Evolutionary conservation across 176 grass and related monocot species (phyloP).

Genomic region (Calamus simplicifolius): DNA sequence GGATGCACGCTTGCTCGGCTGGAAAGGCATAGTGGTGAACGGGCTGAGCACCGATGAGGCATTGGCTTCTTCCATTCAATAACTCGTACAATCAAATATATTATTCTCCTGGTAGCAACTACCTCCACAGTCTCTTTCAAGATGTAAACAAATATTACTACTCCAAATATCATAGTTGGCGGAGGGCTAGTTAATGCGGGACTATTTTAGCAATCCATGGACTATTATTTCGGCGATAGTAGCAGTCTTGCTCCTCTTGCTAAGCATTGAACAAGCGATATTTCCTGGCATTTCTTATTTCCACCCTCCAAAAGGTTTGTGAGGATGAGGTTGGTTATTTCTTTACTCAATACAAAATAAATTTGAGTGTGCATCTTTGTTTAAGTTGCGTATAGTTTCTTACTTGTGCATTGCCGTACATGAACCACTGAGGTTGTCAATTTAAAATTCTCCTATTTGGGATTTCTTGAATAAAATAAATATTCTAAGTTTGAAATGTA

Average conservation of each 20-base stretch:
- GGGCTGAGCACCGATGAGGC: not conserved
- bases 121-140: conserved; percentile 8
- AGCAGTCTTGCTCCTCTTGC: not conserved
- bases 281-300: conserved; percentile 12
- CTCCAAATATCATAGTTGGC: conserved; percentile 9
- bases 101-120: not conserved
- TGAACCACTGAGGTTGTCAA: too few relatives aligned
- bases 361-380: too few relatives aligned
- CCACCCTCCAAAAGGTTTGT: too few relatives aligned
- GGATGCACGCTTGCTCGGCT: conserved; percentile 27
- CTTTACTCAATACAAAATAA: too few relatives aligned
- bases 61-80: conserved; percentile 12
- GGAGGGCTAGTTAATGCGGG: conserved; percentile 13
- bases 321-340: too few relatives aligned
- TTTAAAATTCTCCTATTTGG: too few relatives aligned
- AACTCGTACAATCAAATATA: not conserved
- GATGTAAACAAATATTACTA: conserved; percentile 18
- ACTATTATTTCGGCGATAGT: conserved; percentile 22
- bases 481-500: too few relatives aligned
- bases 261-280: conserved; percentile 17
- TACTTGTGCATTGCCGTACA: too few relatives aligned
- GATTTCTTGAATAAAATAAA: too few relatives aligned
- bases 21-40: conserved; percentile 11
- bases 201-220: conserved; percentile 52
- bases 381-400: too few relatives aligned